Evolutionary conservation across 371 early-diverging fungal species (phyloP).

Genomic region (Capniomyces stellatus): DNA sequence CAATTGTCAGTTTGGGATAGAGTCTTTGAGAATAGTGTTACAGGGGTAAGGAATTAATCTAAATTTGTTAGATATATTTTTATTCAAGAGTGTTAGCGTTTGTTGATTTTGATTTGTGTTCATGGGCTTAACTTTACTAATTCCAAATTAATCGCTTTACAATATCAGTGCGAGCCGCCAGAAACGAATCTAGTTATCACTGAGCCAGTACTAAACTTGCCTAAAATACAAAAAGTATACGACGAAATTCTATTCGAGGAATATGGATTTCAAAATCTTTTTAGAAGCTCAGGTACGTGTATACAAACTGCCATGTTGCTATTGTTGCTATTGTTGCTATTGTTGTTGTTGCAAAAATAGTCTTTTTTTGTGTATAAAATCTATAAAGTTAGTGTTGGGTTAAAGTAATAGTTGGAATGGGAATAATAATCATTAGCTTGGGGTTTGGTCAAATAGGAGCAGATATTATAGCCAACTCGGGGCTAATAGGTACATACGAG

Average conservation of each 20-base stretch:
- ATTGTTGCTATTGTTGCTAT: too few relatives aligned
- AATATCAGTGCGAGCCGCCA: slow-evolving; percentile 31
- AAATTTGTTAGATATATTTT: too few relatives aligned
- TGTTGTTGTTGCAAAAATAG: too few relatives aligned
- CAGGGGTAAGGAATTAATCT: slow-evolving; percentile 13
- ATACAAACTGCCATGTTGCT: too few relatives aligned
- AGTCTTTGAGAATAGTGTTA: slow-evolving; percentile 33
- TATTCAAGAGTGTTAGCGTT: too few relatives aligned
- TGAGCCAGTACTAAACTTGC: slow-evolving; percentile 64
- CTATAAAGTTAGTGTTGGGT: slow-evolving; percentile 5
- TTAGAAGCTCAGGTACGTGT: slow-evolving; percentile 30
- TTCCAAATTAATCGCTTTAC: too few relatives aligned
- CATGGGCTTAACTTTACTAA: too few relatives aligned
- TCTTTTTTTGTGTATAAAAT: slow-evolving; percentile 1
- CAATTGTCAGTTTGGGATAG: slow-evolving; percentile 66
- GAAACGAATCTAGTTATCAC: slow-evolving; percentile 47
- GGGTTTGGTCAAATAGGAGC: too few relatives aligned
- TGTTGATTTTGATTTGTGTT: too few relatives aligned
- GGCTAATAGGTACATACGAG: not conserved
- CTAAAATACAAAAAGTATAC: slow-evolving; percentile 41
- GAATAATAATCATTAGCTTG: too few relatives aligned
- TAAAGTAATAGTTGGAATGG: too few relatives aligned
- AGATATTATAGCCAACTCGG: not conserved
- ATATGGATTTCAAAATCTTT: slow-evolving; percentile 45
- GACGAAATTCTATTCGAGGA: slow-evolving; percentile 79